phyloP scores from a whole-genome alignment of 2,329 filamentous ascomycete genomes.

The Alternaria hordeiaustralica region DNA sequence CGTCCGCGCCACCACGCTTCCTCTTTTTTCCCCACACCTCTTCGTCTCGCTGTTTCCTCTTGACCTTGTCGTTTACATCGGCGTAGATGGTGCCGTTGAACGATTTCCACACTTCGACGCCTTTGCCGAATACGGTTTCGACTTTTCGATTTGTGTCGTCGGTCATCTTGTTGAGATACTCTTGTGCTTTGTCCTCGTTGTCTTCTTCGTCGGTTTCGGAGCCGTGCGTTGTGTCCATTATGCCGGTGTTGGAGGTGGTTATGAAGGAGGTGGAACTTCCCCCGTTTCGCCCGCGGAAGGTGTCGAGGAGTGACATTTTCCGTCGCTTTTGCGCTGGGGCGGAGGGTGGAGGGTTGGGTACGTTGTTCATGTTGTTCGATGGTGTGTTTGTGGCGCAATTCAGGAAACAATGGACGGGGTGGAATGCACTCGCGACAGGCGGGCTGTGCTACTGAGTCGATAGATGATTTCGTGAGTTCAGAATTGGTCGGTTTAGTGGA shows the following conservation, averaged over 20 bases:
- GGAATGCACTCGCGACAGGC: not conserved
- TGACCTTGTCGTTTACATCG: slow-evolving; percentile 9
- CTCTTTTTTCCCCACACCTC: slow-evolving; percentile 2
- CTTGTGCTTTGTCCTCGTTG: not conserved
- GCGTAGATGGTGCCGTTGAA: slow-evolving; percentile 11
- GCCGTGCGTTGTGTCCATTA: not conserved
- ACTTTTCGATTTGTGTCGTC: slow-evolving; percentile 6
- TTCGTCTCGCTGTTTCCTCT: slow-evolving; percentile 5
- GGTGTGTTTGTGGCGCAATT: not conserved
- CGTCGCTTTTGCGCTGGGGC: not conserved
- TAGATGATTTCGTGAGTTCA: not conserved
- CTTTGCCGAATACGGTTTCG: slow-evolving; percentile 15
- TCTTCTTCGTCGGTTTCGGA: slow-evolving; percentile 20
- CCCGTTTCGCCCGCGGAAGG: slow-evolving; percentile 6
- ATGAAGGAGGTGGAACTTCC: slow-evolving; percentile 2
- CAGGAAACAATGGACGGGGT: not conserved
- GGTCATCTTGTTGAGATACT: slow-evolving; percentile 13
- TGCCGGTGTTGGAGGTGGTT: not conserved
- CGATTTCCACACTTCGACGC: slow-evolving; percentile 12
- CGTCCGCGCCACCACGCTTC: not conserved
- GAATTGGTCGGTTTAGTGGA: not conserved
- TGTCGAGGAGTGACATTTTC: not conserved
- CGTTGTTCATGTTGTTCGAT: not conserved
- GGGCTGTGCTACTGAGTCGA: not conserved
- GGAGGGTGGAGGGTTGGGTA: not conserved